Percentiles rank a stretch among this genome's conserved stretches.
phyloP scores from a whole-genome alignment of 208 protist species.

The Trypanosoma caninum region DNA sequence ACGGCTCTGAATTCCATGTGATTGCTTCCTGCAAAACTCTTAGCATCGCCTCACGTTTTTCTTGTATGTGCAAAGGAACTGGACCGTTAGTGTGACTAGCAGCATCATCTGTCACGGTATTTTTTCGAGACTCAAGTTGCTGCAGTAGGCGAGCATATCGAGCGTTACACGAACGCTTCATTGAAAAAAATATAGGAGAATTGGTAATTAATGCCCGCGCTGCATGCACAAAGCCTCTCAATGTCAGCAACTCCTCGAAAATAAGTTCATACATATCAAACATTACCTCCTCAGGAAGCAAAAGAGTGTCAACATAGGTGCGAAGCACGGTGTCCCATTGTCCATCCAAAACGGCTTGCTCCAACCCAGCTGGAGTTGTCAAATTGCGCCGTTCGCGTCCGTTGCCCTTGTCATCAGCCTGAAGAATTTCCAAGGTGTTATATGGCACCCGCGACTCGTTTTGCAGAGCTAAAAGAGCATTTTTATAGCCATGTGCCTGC shows the following conservation, averaged over 20 bases:
- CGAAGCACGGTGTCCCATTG: slow-evolving; percentile 68
- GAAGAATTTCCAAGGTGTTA: slow-evolving; percentile 57
- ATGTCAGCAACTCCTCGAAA: slow-evolving; percentile 70
- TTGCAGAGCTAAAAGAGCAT: slow-evolving; percentile 62
- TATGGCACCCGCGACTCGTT: slow-evolving; percentile 76
- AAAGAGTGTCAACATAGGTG: slow-evolving; percentile 55
- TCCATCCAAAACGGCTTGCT: slow-evolving; percentile 56
- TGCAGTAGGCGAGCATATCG: slow-evolving; percentile 66
- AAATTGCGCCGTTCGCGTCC: slow-evolving; percentile 6
- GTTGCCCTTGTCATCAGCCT: neutral
- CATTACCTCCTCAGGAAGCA: slow-evolving; percentile 67
- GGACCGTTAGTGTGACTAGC: neutral
- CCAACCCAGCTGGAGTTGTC: slow-evolving; percentile 30
- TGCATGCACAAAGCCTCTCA: slow-evolving; percentile 58
- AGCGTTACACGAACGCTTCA: slow-evolving; percentile 41
- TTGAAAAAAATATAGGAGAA: slow-evolving; percentile 61
- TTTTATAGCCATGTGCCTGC: slow-evolving; percentile 56
- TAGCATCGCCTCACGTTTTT: slow-evolving; percentile 39
- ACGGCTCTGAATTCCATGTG: slow-evolving; percentile 44
- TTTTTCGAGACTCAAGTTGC: slow-evolving; percentile 42
- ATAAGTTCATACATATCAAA: slow-evolving; percentile 73
- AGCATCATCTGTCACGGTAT: slow-evolving; percentile 17
- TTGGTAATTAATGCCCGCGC: slow-evolving; percentile 72
- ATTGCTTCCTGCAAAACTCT: slow-evolving; percentile 47
- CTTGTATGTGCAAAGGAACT: slow-evolving; percentile 27